Evolutionary conservation across 805 yeast genomes (phyloP).

Genomic region (Starmerella geochares): DNA sequence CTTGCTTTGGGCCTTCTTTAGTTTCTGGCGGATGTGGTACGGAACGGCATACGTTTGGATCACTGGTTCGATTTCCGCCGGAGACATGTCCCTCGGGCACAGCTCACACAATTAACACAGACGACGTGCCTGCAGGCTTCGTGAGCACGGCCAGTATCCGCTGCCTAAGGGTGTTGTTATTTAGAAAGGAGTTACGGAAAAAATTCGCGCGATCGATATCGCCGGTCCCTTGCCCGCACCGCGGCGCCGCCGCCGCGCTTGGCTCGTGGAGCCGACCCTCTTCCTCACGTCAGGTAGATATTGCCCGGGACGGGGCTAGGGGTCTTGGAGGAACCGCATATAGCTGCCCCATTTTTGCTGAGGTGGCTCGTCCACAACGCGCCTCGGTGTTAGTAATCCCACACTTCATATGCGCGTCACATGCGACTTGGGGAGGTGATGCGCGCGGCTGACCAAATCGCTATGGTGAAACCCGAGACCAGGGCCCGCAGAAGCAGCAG

Average conservation of each 20-base stretch:
- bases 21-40: slow-evolving; percentile 22
- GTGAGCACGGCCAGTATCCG: background rate
- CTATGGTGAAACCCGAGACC: too few relatives aligned
- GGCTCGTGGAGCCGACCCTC: background rate
- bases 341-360: too few relatives aligned
- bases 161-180: background rate
- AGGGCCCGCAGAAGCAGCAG: too few relatives aligned
- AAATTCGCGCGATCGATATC: slow-evolving; percentile 1
- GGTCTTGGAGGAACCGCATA: too few relatives aligned
- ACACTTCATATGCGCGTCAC: too few relatives aligned
- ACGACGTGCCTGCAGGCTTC: background rate
- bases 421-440: too few relatives aligned
- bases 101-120: background rate
- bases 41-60: slow-evolving; percentile 27
- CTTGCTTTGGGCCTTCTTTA: slow-evolving; percentile 8
- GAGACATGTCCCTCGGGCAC: background rate
- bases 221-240: slow-evolving; percentile 3
- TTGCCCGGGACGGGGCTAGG: too few relatives aligned
- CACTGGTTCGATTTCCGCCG: slow-evolving; percentile 23
- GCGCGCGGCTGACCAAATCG: too few relatives aligned
- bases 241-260: slow-evolving; percentile 2
- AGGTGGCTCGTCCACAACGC: too few relatives aligned
- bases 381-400: too few relatives aligned
- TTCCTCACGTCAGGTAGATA: background rate
- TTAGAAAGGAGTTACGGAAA: background rate